Conservation (phyloP, 495 filamentous ascomycete genomes). For the Lasiosphaeria miniovina region DNA sequence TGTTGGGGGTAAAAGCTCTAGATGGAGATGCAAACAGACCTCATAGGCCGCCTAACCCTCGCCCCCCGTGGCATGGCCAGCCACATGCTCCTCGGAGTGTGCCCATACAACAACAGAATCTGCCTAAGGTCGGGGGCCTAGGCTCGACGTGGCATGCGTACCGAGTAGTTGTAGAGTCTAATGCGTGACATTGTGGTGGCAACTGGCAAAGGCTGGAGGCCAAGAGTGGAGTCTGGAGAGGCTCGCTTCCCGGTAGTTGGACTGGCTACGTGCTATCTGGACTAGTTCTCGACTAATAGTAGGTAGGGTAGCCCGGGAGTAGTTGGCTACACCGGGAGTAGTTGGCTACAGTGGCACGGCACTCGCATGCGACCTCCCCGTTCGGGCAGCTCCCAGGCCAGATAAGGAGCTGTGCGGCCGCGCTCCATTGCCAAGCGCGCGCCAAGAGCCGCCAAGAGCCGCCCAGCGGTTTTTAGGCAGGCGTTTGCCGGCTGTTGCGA, state of each 20-base stretch:
- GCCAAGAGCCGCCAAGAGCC: background rate
- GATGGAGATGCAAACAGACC: too few relatives aligned
- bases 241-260: background rate
- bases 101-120: too few relatives aligned
- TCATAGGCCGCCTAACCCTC: too few relatives aligned
- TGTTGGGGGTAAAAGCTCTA: background rate
- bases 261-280: background rate
- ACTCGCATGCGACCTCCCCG: slow-evolving; percentile 26
- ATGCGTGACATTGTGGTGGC: background rate
- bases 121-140: too few relatives aligned
- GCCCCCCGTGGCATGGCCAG: too few relatives aligned
- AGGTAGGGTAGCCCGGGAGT: background rate
- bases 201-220: background rate
- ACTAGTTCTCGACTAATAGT: background rate
- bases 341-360: slow-evolving; percentile 7
- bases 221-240: background rate
- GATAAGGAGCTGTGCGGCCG: background rate
- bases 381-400: slow-evolving; percentile 22
- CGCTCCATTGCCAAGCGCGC: background rate
- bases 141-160: too few relatives aligned
- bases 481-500: background rate
- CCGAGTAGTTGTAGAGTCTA: background rate
- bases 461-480: slow-evolving; percentile 3
- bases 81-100: too few relatives aligned
- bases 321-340: background rate